Evolutionary conservation across 306 rosid genomes (phyloP), one percentile per base, ranked within the genome.

Genomic region (Vicia sativa): DNA sequence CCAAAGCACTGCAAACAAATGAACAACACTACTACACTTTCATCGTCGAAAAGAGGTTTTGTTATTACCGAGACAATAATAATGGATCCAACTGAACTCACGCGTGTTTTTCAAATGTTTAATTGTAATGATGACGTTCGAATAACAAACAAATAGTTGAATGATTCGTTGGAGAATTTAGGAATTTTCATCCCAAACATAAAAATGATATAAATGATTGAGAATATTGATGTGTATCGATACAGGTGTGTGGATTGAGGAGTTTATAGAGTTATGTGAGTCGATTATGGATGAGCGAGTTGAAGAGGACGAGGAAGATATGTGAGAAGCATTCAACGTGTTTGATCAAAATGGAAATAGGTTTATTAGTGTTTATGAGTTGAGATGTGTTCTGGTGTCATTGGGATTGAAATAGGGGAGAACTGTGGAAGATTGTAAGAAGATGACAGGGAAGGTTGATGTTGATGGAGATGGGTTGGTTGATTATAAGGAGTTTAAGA

Each of bases 401-500:
- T 72, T 92, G 3, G 97, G 97, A 52, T 76, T 92, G 23, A 89
- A 85, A 21, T 96, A 92, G 28, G 97, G 97, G 39, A 72, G 96
- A 65, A 76, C 90, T 1, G 71, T 53, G 0, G 96, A 92, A 48
- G 97, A 92, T 23, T 92, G 97, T 83, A 87, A 76, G 87, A 84
- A 57, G 76, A 92, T 92, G 96, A 92, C 87, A 11, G 77, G 66
- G 85, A 92, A 82, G 72, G 95, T 92, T 4, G 97, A 92, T 38
- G 90, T 71, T 3, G 96, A 92, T 29, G 97, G 97, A 2, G 95
- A 92, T 79, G 96, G 96, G 0, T 82, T 72, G 90, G 97, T 89
- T 3, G 82, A 92, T 50, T 92, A 65, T 66, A 81, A 74, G 29
- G 97, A 92, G 79, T 92, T 92, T 56, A 85, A 75, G 86, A 89